Evolutionary conservation across 2,329 filamentous ascomycete genomes (phyloP).

Genomic region (Hymenoscyphus linearis): DNA sequence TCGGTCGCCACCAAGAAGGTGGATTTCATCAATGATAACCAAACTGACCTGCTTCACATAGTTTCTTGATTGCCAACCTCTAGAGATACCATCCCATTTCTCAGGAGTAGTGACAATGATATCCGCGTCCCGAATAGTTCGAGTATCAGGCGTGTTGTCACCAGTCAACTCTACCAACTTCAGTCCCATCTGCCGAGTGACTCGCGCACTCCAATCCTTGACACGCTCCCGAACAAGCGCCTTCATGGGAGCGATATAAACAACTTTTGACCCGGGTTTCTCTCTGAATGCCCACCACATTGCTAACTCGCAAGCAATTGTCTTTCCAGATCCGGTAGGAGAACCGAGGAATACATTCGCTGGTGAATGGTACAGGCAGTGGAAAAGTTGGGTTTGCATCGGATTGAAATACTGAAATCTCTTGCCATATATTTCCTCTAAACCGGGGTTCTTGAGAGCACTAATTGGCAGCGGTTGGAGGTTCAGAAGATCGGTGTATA

Average conservation of each 20-base stretch:
- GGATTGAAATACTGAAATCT: conserved; percentile 97
- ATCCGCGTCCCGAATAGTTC: conserved; percentile 91
- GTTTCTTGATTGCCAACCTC: conserved; percentile 92
- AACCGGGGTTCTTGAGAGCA: conserved; percentile 76
- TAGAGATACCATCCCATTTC: conserved; percentile 98
- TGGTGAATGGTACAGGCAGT: conserved; percentile 87
- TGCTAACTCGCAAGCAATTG: conserved; percentile 87
- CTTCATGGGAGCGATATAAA: conserved; percentile 99
- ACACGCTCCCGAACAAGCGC: conserved; percentile 94
- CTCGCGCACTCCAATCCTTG: conserved; percentile 82
- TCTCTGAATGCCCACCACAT: conserved; percentile 99
- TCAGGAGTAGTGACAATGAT: conserved; percentile 99
- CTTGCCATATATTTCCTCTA: conserved; percentile 84
- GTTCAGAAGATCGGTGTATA: conserved; percentile 91
- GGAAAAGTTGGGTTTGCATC: conserved; percentile 99
- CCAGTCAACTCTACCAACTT: conserved; percentile 93
- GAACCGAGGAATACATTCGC: conserved; percentile 93
- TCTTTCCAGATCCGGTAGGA: conserved; percentile 96
- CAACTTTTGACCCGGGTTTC: conserved; percentile 90
- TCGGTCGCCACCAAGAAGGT: conserved; percentile 91
- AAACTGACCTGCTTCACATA: conserved; percentile 93
- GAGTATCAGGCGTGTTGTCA: conserved; percentile 96
- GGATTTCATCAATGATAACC: conserved; percentile 98
- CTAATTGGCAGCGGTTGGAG: conserved; percentile 83
- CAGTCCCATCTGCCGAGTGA: conserved; percentile 77